Evolutionary conservation across 306 rosid species (phyloP).

Genomic region (Fragaria ananassa): DNA sequence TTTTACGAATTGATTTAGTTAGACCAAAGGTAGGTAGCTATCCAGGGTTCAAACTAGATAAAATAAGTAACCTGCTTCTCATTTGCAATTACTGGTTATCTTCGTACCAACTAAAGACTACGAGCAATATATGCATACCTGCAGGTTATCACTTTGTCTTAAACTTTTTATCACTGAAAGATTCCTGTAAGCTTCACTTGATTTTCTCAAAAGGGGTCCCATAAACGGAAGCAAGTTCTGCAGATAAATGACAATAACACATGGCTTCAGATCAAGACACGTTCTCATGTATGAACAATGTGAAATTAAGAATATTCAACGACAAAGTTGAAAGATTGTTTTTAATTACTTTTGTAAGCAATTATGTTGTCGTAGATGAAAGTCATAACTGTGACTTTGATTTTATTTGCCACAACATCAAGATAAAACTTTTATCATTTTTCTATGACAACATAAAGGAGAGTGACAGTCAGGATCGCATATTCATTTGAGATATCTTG

Average conservation of each 20-base stretch:
- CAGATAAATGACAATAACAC: conserved; percentile 27
- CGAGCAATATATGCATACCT: conserved; percentile 52
- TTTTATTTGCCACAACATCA: background rate
- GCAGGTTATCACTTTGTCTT: conserved; percentile 90
- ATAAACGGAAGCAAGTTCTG: conserved; percentile 92
- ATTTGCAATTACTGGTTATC: background rate
- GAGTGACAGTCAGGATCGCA: background rate
- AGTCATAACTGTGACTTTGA: background rate
- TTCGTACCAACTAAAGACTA: background rate
- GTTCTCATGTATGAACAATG: background rate
- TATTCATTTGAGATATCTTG: background rate
- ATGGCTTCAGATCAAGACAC: conserved; percentile 11
- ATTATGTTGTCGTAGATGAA: background rate
- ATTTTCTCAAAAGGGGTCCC: conserved; percentile 90
- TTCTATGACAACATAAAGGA: background rate
- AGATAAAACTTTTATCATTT: background rate
- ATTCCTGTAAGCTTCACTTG: conserved; percentile 85
- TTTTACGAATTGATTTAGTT: conserved; percentile 6
- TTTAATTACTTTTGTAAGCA: background rate
- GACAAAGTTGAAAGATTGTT: background rate
- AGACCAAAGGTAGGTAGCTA: background rate
- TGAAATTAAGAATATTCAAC: conserved; percentile 8
- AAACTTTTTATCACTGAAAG: conserved; percentile 83
- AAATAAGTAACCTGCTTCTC: background rate
- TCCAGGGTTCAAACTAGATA: background rate